Base-by-base conservation (phyloP, 352 stramenopile genomes). In the Chrysophaeum taylorii region DNA sequence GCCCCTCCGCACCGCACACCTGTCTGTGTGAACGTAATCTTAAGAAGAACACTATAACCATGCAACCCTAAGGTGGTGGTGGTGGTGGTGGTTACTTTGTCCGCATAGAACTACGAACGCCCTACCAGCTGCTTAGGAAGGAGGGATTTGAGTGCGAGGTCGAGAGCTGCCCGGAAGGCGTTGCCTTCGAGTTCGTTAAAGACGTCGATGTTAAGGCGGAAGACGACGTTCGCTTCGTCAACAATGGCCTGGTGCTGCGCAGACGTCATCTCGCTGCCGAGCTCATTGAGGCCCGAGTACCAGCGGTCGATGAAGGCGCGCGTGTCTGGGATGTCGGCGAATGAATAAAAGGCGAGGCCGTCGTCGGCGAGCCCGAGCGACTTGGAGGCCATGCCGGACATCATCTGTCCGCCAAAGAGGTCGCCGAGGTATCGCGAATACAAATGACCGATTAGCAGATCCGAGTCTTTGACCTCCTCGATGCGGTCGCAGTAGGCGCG, bases 351-450 rank as follows among this genome's bases (percentile, higher is more conserved):
- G 15, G 76, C 69, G 18, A 76, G 78, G 27, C 79, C 79, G 43
- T 78, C 63, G 63, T 74, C 69, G 37, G 50, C 27, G 37, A 86
- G 70, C 42, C 70, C 50, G 27, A 88, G 70, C 36, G 69, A 72
- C 50, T 77, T 78, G 35, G 54, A 74, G 7, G 82, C 82, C 76
- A 85, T 85, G n/a, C 77, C 73, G 42, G 75, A 70, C 78, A 88
- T 82, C 75, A 85, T 86, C 73, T 88, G 82, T 42, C 82, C 82
- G 25, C 82, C 82, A 71, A 83, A 85, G 16, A 88, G 73, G 43
- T 88, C 82, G 42, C 82, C 82, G 16, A 88, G 75, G 73, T 88
- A 88, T 37, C 82, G 68, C 15, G 81, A 84, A 66, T 88, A 88
- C 27, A 84, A 75, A 74, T 88, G 82, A n/a, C n/a, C n/a, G n/a